Conservation (phyloP, 2,329 filamentous ascomycete species). For the Aspergillus thermomutatus region DNA sequence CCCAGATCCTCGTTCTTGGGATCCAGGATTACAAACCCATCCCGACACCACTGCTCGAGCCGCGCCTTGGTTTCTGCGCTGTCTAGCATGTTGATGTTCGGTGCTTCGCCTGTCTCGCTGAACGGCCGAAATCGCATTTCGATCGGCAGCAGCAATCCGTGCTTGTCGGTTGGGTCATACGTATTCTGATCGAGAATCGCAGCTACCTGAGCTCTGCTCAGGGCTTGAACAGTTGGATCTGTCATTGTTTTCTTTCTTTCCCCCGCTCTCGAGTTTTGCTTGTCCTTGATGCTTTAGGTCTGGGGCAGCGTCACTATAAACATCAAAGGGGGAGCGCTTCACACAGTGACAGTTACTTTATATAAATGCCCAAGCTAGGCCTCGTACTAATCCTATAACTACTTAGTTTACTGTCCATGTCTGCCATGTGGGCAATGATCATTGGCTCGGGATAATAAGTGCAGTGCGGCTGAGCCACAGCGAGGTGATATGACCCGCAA, state of each 20-base stretch:
- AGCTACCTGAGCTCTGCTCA: not conserved
- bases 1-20: slow-evolving; percentile 1
- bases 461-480: too few species aligned
- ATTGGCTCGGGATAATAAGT: too few species aligned
- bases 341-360: too few species aligned
- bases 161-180: not conserved
- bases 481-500: too few species aligned
- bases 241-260: slow-evolving; percentile 1
- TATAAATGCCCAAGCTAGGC: too few species aligned
- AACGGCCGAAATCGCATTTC: slow-evolving; percentile 8
- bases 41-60: slow-evolving; percentile 7
- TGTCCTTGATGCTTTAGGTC: too few species aligned
- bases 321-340: too few species aligned
- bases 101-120: not conserved
- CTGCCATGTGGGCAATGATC: too few species aligned
- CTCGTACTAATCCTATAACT: too few species aligned
- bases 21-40: slow-evolving; percentile 4
- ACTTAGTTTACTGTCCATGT: too few species aligned
- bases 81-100: not conserved
- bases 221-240: not conserved
- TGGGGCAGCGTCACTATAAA: too few species aligned
- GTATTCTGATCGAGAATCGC: slow-evolving; percentile 2
- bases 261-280: too few species aligned
- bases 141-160: slow-evolving; percentile 3
- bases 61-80: slow-evolving; percentile 2